Conservation (phyloP, 768 basidiomycete genomes). For the Suillus tomentosus region DNA sequence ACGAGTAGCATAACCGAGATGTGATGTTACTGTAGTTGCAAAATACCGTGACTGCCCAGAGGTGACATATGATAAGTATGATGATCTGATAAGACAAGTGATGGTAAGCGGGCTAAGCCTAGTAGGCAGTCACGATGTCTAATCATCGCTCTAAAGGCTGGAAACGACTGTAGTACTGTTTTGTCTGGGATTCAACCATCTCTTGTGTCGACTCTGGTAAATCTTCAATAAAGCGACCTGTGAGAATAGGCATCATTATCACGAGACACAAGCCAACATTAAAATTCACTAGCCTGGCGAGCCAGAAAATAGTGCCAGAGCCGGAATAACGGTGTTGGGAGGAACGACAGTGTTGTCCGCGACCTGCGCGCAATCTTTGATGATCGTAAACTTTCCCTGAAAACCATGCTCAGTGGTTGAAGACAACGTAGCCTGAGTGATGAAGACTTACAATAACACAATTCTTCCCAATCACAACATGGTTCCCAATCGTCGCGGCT, state of each 20-base stretch:
- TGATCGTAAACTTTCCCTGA: conserved; percentile 94
- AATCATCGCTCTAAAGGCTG: conserved; percentile 53
- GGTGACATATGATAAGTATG: background rate
- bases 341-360: conserved; percentile 89
- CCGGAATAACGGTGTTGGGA: conserved; percentile 90
- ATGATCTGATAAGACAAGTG: conserved; percentile 12
- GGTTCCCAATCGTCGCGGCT: conserved; percentile 91
- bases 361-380: conserved; percentile 92
- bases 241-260: conserved; percentile 7
- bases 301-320: conserved; percentile 81
- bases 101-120: conserved; percentile 5
- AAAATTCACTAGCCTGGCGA: conserved; percentile 71
- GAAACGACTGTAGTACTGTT: conserved; percentile 84
- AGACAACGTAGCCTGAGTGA: conserved; percentile 1
- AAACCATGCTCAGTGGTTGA: conserved; percentile 1
- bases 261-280: background rate
- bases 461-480: conserved; percentile 93
- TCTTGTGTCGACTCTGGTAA: conserved; percentile 95
- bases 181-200: conserved; percentile 81
- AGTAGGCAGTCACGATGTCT: background rate
- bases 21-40: background rate
- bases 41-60: background rate
- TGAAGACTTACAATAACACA: conserved; percentile 78
- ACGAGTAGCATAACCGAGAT: background rate
- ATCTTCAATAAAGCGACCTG: conserved; percentile 81